Evolutionary conservation across 345 rosid species (phyloP), one percentile per base, ranked within the genome.

Genomic region (Populus tremula): DNA sequence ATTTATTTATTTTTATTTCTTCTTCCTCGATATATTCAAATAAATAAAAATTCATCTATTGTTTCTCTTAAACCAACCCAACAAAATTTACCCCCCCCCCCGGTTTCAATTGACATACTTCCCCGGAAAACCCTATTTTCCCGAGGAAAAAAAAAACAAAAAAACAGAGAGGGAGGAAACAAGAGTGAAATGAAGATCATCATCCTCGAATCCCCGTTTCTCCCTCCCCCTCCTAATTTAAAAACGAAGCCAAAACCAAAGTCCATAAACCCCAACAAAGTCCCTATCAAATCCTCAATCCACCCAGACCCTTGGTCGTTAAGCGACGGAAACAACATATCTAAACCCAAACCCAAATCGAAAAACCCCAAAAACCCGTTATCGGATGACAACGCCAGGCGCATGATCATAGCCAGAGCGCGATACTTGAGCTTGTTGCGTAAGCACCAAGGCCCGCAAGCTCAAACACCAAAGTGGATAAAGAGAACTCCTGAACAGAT

Each of bases 401-500:
- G 97, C 80, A 91, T 94, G 73, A 90, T 94, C 84, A 90, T 89
- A 76, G 86, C 82, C 80, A 91, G 88, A 79, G 97, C 97, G 5
- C 89, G 83, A 25, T 88, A 89, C 76, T 82, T 94, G 64, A 88
- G 97, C 85, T 81, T 76, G 71, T 74, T 91, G 73, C 87, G 97
- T 80, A 89, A 92, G 73, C 89, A 88, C 86, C 94, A 92, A 84
- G 96, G 96, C 38, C 82, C 96, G 1, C 87, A 74, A 45, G 96
- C 89, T 23, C 84, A 81, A 85, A 93, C 97, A 1, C 97, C 97
- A 33, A 88, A 83, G 70, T 94, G 98, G 97, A 90, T 90, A 18
- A 93, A 90, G 83, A 86, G 97, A 25, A 86, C 97, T 7, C 97
- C 97, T 23, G 91, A 91, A 82, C 97, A 94, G 87, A 94, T 94